These are phyloP conservation scores for Collybiopsis confluens DNA, from an alignment of 768 basidiomycete genomes.

Conservation along the genomic window DNA sequence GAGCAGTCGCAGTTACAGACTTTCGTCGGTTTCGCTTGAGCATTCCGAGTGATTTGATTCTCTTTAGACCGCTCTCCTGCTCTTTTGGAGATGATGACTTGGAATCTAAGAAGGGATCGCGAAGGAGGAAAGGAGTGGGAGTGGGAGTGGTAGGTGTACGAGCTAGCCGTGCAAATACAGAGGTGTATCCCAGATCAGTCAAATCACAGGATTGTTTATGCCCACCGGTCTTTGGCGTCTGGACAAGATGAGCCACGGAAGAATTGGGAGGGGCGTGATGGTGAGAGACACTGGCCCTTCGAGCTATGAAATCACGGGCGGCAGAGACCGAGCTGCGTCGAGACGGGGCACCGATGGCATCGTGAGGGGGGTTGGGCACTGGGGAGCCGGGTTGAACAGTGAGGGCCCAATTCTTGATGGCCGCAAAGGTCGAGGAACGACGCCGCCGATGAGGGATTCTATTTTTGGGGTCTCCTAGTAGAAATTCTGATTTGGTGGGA, in stretches of 20 bases:
- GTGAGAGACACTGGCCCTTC: conserved; percentile 33
- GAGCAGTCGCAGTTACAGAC: conserved; percentile 15
- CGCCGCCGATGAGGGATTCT: conserved; percentile 30
- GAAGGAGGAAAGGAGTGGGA: conserved; percentile 27
- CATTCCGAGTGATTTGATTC: conserved; percentile 49
- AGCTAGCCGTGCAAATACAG: conserved; percentile 57
- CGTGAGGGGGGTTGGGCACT: conserved; percentile 28
- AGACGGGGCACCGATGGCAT: background rate
- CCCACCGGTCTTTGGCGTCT: conserved; percentile 34
- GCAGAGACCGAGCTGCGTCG: background rate
- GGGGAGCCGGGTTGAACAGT: conserved; percentile 71
- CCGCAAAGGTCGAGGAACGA: conserved; percentile 20
- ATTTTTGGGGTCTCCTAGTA: background rate
- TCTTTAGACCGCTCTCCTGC: too few species aligned
- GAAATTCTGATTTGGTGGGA: background rate
- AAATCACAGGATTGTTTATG: conserved; percentile 48
- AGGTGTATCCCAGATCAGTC: conserved; percentile 59
- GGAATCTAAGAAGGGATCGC: conserved; percentile 16
- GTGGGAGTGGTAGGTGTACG: conserved; percentile 47
- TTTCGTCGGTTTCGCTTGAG: conserved; percentile 40
- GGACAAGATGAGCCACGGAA: conserved; percentile 40
- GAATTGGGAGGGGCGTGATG: conserved; percentile 29
- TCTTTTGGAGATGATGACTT: conserved; percentile 18
- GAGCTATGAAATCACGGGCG: conserved; percentile 2
- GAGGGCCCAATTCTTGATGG: conserved; percentile 60